phyloP scores from a whole-genome alignment of 352 stramenopile species.

The Phytophthora macrochlamydospora region DNA sequence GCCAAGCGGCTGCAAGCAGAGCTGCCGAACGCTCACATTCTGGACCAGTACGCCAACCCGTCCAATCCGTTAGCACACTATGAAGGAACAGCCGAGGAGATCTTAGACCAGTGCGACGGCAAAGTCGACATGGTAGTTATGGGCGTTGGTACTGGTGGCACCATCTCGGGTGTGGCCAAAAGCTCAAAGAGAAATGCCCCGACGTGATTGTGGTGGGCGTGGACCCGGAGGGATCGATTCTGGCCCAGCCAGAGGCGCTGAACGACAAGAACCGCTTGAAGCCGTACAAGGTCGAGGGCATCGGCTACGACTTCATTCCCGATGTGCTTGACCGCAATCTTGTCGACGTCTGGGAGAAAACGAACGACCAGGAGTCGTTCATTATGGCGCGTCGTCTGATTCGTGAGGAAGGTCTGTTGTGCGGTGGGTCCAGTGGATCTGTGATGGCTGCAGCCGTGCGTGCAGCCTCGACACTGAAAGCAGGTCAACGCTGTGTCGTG shows the following conservation, averaged over 20 bases:
- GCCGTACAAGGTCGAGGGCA: constrained; percentile 95
- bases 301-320: constrained; percentile 97
- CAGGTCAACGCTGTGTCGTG: constrained; percentile 93
- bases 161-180: constrained; percentile 94
- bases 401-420: constrained; percentile 94
- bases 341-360: constrained; percentile 95
- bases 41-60: constrained; percentile 96
- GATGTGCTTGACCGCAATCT: constrained; percentile 92
- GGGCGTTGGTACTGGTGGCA: constrained; percentile 94
- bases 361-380: constrained; percentile 93
- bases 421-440: constrained; percentile 92
- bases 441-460: constrained; percentile 85
- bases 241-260: constrained; percentile 89
- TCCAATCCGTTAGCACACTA: constrained; percentile 96
- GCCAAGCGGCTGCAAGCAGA: constrained; percentile 91
- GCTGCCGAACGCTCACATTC: constrained; percentile 94
- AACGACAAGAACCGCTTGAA: constrained; percentile 92
- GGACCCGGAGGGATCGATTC: constrained; percentile 92
- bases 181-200: constrained; percentile 93
- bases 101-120: constrained; percentile 91
- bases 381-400: constrained; percentile 95
- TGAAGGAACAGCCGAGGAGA: constrained; percentile 94
- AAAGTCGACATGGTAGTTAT: constrained; percentile 96
- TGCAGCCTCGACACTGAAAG: constrained; percentile 75
- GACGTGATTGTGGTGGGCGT: constrained; percentile 88